Evolutionary conservation across 495 filamentous ascomycete species (phyloP).

Genomic region (Ramalina intermedia): DNA sequence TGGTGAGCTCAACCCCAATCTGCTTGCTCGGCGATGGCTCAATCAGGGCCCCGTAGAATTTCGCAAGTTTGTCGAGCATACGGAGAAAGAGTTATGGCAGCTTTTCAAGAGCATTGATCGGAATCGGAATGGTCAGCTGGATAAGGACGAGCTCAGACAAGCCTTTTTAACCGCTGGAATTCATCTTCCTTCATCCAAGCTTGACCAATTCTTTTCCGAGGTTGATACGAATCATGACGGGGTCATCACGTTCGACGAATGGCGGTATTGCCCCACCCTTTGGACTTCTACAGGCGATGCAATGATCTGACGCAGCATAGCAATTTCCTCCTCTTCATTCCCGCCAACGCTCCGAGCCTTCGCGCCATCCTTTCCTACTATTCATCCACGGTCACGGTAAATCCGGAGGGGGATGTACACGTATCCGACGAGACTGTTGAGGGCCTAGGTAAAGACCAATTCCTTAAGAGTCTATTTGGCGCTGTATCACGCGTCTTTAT

Average conservation of each 20-base stretch:
- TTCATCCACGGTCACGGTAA: conserved; percentile 75
- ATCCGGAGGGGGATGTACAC: conserved; percentile 84
- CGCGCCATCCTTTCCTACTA: conserved; percentile 84
- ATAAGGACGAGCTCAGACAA: conserved; percentile 63
- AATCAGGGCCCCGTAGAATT: conserved; percentile 47
- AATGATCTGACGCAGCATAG: conserved; percentile 30
- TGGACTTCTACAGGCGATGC: neutral
- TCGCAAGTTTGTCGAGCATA: conserved; percentile 67
- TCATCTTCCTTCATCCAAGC: conserved; percentile 56
- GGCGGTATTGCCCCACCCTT: conserved; percentile 53
- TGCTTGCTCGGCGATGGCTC: neutral
- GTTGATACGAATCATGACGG: conserved; percentile 85
- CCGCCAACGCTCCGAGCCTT: conserved; percentile 56
- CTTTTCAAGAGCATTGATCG: conserved; percentile 82
- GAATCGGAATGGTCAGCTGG: conserved; percentile 75
- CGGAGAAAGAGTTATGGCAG: conserved; percentile 63
- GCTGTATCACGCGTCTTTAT: conserved; percentile 28
- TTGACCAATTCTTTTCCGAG: conserved; percentile 75
- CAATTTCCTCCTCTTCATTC: conserved; percentile 91
- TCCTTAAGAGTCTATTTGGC: conserved; percentile 60
- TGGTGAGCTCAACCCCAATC: conserved; percentile 34
- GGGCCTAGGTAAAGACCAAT: conserved; percentile 80
- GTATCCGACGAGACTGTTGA: conserved; percentile 78
- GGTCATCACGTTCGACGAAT: conserved; percentile 82
- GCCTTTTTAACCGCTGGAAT: conserved; percentile 72